A percentile compares a stretch with the other conserved stretches of the same genome.
Evolutionary conservation across 495 filamentous ascomycete genomes (phyloP).

Genomic region (Sordaria brevicollis): DNA sequence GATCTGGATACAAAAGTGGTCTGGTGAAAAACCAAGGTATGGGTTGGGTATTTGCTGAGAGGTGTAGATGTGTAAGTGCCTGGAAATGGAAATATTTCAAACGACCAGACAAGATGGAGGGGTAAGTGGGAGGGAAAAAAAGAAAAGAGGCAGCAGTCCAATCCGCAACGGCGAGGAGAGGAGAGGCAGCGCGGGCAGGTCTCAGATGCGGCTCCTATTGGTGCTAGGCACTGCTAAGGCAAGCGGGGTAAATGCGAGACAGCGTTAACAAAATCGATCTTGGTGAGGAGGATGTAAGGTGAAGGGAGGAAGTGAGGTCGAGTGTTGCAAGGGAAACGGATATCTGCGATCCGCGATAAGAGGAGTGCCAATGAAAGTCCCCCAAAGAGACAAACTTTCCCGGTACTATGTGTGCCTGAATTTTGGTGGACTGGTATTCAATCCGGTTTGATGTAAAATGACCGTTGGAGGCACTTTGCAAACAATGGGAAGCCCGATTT

Average conservation of each 20-base stretch:
- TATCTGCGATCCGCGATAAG: neutral
- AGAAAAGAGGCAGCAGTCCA: neutral
- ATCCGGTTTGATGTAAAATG: neutral
- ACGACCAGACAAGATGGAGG: neutral
- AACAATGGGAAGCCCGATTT: neutral
- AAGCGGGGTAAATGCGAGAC: neutral
- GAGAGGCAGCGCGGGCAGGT: neutral
- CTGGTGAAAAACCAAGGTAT: neutral
- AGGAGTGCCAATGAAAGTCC: neutral
- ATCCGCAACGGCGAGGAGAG: neutral
- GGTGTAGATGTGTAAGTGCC: neutral
- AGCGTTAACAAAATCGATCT: slow-evolving; percentile 15
- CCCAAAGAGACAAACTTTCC: neutral
- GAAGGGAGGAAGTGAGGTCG: neutral
- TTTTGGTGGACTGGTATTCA: neutral
- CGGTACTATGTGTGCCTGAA: neutral
- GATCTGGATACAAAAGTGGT: neutral
- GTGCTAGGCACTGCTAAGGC: slow-evolving; percentile 3
- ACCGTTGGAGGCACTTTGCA: neutral
- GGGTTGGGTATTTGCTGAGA: neutral
- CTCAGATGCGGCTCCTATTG: neutral
- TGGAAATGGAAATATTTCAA: neutral
- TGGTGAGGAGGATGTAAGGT: slow-evolving; percentile 2
- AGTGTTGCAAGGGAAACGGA: neutral
- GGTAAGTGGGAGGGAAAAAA: neutral